These are phyloP conservation scores for Pseudozyma sp. DNA, from an alignment of 1,284 basidiomycete genomes.

Conservation along the genomic window DNA sequence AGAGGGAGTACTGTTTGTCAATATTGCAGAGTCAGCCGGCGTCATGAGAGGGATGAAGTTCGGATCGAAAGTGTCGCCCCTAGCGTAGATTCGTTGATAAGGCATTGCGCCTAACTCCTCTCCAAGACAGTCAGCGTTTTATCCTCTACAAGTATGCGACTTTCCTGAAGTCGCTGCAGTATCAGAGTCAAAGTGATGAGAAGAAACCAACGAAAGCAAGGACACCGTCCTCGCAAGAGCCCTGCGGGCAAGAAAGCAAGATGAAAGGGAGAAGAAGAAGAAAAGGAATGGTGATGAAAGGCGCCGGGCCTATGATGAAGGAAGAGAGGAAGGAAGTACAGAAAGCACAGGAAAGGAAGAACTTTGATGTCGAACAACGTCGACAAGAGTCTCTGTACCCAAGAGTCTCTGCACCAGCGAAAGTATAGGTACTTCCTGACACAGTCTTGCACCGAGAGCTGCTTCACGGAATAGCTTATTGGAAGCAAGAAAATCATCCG, in stretches of 20 bases:
- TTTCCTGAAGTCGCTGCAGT: conserved; percentile 31
- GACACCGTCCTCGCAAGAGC: conserved; percentile 13
- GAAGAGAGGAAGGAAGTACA: conserved; percentile 26
- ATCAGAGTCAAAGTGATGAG: not conserved
- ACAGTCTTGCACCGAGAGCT: too few species aligned
- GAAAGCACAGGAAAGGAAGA: conserved; percentile 1
- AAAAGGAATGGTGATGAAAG: conserved; percentile 35
- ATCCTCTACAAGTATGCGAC: conserved; percentile 12
- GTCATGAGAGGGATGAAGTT: conserved; percentile 13
- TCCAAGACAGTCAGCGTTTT: not conserved
- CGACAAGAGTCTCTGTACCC: not conserved
- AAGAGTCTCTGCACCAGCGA: too few species aligned
- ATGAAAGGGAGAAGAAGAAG: conserved; percentile 9
- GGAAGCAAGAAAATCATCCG: too few species aligned
- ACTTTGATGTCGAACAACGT: not conserved
- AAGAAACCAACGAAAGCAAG: conserved; percentile 13
- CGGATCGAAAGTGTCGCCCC: conserved; percentile 3
- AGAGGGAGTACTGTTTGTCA: conserved; percentile 9
- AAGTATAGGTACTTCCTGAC: too few species aligned
- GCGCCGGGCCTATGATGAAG: conserved; percentile 39
- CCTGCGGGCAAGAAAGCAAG: conserved; percentile 7
- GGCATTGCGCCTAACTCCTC: conserved; percentile 11
- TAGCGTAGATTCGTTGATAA: conserved; percentile 5
- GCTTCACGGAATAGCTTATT: too few species aligned
- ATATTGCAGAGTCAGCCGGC: not conserved